phyloP scores from a whole-genome alignment of 208 protist genomes.

The Trypanosoma cruzi region DNA sequence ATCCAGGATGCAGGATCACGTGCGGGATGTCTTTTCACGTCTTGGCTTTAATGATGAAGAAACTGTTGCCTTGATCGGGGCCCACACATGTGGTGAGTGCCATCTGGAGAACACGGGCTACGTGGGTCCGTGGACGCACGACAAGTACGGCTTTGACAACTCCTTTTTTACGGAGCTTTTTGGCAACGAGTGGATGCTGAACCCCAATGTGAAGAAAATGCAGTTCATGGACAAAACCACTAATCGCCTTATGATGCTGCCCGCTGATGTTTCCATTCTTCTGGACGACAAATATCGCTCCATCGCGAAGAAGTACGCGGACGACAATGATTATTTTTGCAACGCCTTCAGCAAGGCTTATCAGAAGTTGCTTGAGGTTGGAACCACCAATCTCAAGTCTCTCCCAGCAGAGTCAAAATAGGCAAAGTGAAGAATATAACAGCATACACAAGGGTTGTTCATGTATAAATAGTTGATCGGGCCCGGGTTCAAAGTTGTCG shows the following conservation, averaged over 20 bases:
- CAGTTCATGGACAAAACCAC: conserved; percentile 86
- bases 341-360: conserved; percentile 86
- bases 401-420: conserved; percentile 4
- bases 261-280: conserved; percentile 85
- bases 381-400: conserved; percentile 37
- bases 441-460: background rate
- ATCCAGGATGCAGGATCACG: conserved; percentile 66
- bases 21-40: conserved; percentile 88
- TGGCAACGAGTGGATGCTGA: conserved; percentile 84
- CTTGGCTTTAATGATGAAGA: conserved; percentile 94
- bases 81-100: conserved; percentile 93
- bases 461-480: no score
- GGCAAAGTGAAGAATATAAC: background rate
- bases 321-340: conserved; percentile 91
- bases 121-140: conserved; percentile 91
- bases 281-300: conserved; percentile 80
- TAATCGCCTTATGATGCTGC: conserved; percentile 94
- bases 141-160: conserved; percentile 92
- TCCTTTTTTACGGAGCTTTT: conserved; percentile 89
- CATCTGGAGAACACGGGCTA: conserved; percentile 85
- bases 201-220: conserved; percentile 45
- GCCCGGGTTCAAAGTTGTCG: no score
- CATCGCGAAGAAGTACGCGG: conserved; percentile 89
- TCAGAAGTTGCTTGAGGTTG: conserved; percentile 79
- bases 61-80: conserved; percentile 93